A percentile compares a stretch with the other conserved stretches of the same genome.
Evolutionary conservation across 169 alveolate species (phyloP).

Genomic region (Fabrea salina): DNA sequence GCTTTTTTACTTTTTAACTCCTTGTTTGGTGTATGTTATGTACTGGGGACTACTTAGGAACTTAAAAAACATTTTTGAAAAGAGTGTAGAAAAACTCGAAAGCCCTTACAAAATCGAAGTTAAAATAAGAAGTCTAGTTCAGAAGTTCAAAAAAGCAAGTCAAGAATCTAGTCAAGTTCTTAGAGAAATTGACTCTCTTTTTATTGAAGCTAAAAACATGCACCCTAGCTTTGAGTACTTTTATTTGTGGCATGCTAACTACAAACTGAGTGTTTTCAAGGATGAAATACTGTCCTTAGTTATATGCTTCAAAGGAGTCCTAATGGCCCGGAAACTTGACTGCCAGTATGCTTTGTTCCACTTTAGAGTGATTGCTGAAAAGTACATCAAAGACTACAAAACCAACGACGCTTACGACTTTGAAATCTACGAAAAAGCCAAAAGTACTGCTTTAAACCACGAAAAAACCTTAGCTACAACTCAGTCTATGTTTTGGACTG

Average conservation of each 20-base stretch:
- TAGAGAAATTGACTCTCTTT: conserved; percentile 9
- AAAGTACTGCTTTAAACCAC: background rate
- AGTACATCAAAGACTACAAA: background rate
- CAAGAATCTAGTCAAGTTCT: background rate
- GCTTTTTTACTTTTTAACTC: conserved; percentile 16
- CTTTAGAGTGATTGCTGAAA: background rate
- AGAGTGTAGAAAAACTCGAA: background rate
- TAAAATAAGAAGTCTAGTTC: background rate
- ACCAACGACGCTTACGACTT: conserved; percentile 29
- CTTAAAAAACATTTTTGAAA: background rate
- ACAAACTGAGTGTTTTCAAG: background rate
- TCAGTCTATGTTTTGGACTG: conserved; percentile 17
- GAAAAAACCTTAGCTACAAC: conserved; percentile 3
- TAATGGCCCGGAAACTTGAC: background rate
- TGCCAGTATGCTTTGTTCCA: conserved; percentile 1
- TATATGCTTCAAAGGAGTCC: conserved; percentile 12
- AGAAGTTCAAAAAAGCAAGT: background rate
- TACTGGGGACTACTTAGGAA: background rate
- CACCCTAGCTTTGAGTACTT: background rate
- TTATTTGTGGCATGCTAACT: background rate
- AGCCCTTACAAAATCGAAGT: conserved; percentile 17
- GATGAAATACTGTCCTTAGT: background rate
- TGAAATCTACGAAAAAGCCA: conserved; percentile 12
- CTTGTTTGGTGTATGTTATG: conserved; percentile 5
- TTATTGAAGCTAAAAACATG: background rate